Evolutionary conservation across 2,329 filamentous ascomycete species (phyloP), one percentile per base, ranked within the genome.

Genomic region (Neobulgaria alba): DNA sequence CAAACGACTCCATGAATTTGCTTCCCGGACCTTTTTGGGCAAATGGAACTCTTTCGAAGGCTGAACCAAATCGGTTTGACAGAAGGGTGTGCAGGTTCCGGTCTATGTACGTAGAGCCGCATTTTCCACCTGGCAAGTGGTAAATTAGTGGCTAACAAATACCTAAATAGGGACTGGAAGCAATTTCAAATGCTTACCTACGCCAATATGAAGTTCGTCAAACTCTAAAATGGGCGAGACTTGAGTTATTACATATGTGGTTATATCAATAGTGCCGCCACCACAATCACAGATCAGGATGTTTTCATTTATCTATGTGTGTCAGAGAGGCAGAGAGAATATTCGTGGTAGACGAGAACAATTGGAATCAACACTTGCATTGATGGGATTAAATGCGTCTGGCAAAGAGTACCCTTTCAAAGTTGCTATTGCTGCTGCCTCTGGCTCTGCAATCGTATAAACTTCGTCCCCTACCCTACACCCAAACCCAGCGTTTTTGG

Each of bases 231-330:
- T 29, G 23, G 49, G 49, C 5, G n/a, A 29, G 10, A 39, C 36
- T 23, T 31, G 8, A 29, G 29, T 38, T 30, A 52, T 34, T 19
- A 32, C 20, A 33, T 51, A 54, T 10, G 50, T 46, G 9, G 44
- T 50, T n/a, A 55, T 45, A 39, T 55, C 43, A 34, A 18, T 23
- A 44, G 55, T 59, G 0, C 56, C 56, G 12, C 56, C 56, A 29
- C 56, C 56, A 39, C 54, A 56, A 36, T 58, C 56, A 36, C 51
- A 56, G 16, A 58, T 39, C 2, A 58, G 33, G 10, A 58, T 38
- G 9, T 40, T 38, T 3, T 52, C 46, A 7, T 43, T 42, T 16
- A 12, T n/a, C 14, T 29, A 18, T 3, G 19, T 12, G 7, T 26
- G 7, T 26, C 23, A 26, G 23, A 7, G 23, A 26, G 7, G 23